Conservation (phyloP, 495 filamentous ascomycete species). For the Penicillium angulare region DNA sequence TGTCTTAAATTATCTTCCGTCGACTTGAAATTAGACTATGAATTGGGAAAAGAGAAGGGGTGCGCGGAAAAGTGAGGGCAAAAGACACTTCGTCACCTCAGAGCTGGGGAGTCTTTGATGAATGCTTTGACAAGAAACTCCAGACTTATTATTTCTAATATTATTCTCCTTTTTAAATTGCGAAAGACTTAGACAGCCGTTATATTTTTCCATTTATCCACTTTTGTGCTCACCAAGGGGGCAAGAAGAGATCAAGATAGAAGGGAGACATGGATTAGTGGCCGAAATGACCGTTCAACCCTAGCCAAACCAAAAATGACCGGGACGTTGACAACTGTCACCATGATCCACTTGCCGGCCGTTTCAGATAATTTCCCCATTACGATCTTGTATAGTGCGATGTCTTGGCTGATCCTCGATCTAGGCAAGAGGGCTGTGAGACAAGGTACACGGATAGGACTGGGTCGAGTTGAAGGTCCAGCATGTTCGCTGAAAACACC, state of each 20-base stretch:
- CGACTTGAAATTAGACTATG: too few relatives aligned
- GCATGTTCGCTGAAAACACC: neutral
- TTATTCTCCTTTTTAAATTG: too few relatives aligned
- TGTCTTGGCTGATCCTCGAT: slow-evolving; percentile 18
- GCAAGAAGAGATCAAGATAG: neutral
- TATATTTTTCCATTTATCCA: neutral
- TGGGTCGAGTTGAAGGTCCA: neutral
- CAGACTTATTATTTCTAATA: too few relatives aligned
- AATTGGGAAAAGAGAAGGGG: too few relatives aligned
- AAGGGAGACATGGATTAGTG: slow-evolving; percentile 14
- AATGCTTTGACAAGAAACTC: too few relatives aligned
- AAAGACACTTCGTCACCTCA: too few relatives aligned
- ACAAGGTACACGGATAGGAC: slow-evolving; percentile 5
- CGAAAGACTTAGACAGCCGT: neutral
- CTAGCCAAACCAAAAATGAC: slow-evolving; percentile 24
- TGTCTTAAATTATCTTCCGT: too few relatives aligned
- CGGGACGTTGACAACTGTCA: slow-evolving; percentile 2
- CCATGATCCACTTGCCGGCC: slow-evolving; percentile 22
- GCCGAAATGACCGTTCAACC: slow-evolving; percentile 18
- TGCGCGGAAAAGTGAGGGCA: too few relatives aligned
- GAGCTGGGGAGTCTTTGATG: too few relatives aligned
- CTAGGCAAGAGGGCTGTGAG: slow-evolving; percentile 4
- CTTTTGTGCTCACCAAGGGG: neutral
- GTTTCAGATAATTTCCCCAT: slow-evolving; percentile 26
- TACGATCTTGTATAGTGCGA: slow-evolving; percentile 6